Conservation (phyloP, 257 asterid species). For the Verbascum thapsus region DNA sequence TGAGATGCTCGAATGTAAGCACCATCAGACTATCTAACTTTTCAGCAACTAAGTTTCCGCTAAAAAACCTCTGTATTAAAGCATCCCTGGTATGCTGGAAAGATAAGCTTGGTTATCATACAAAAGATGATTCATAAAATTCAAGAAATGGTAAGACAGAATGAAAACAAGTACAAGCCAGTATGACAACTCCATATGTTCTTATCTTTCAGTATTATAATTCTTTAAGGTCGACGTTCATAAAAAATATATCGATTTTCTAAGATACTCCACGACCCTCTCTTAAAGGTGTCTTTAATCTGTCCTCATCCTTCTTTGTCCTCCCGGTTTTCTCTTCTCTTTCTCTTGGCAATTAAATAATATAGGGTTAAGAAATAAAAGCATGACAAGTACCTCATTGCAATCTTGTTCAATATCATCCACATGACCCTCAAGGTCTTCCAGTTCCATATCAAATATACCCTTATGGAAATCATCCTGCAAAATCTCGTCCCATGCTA, state of each 20-base stretch:
- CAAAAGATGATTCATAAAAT: not conserved
- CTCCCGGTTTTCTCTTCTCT: no score
- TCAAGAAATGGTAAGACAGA: not conserved
- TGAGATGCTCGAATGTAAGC: conserved; percentile 74
- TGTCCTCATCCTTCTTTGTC: no score
- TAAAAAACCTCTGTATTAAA: conserved; percentile 50
- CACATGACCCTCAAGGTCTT: conserved; percentile 62
- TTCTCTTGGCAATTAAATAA: not conserved
- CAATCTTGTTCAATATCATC: conserved; percentile 50
- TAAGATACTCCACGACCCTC: no score
- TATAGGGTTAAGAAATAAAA: conserved; percentile 13
- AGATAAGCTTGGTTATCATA: conserved; percentile 20
- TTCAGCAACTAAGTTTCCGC: conserved; percentile 59
- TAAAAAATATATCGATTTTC: no score
- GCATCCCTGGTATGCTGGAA: conserved; percentile 66
- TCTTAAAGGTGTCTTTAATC: no score
- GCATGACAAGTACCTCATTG: conserved; percentile 50
- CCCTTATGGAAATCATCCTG: conserved; percentile 80
- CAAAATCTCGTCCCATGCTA: conserved; percentile 77
- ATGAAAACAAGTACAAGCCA: no score
- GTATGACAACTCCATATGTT: no score
- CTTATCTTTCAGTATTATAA: no score
- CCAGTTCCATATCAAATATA: conserved; percentile 86
- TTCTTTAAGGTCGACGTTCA: no score
- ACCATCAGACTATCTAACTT: conserved; percentile 84